Evolutionary conservation across 495 filamentous ascomycete species (phyloP).

Genomic region (Penicillium cinerascens): DNA sequence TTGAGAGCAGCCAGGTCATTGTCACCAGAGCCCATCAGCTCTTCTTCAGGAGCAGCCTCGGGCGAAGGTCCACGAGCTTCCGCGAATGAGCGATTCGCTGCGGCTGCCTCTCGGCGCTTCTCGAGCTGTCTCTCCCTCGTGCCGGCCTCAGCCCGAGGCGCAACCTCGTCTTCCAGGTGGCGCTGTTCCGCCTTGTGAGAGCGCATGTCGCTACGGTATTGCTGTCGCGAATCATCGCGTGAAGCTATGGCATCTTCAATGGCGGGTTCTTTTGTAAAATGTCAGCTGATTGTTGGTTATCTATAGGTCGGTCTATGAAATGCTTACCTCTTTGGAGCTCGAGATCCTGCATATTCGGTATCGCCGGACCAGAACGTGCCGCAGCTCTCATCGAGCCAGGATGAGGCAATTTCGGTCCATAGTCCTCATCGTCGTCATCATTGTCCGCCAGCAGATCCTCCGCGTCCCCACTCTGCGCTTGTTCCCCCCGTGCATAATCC

Average conservation of each 20-base stretch:
- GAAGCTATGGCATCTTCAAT: constrained; percentile 51
- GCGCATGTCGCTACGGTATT: constrained; percentile 55
- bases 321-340: constrained; percentile 58
- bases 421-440: constrained; percentile 56
- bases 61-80: constrained; percentile 41
- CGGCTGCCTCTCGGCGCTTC: constrained; percentile 63
- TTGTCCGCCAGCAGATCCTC: constrained; percentile 29
- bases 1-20: constrained; percentile 39
- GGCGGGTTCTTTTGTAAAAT: constrained; percentile 39
- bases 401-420: constrained; percentile 67
- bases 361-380: constrained; percentile 58
- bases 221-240: constrained; percentile 53
- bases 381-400: constrained; percentile 15
- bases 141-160: constrained; percentile 79
- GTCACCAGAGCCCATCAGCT: constrained; percentile 42
- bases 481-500: constrained; percentile 19
- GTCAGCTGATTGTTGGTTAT: not conserved
- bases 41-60: constrained; percentile 40
- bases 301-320: not conserved
- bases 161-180: constrained; percentile 64
- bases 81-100: constrained; percentile 47
- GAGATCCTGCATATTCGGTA: constrained; percentile 74
- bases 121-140: constrained; percentile 83
- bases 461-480: constrained; percentile 4
- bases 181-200: constrained; percentile 33